Percentiles rank a stretch among this genome's conserved stretches.
These are phyloP conservation scores for Nakaseomyces nivariensis DNA, from an alignment of 1,139 yeast species.

Conservation along the genomic window DNA sequence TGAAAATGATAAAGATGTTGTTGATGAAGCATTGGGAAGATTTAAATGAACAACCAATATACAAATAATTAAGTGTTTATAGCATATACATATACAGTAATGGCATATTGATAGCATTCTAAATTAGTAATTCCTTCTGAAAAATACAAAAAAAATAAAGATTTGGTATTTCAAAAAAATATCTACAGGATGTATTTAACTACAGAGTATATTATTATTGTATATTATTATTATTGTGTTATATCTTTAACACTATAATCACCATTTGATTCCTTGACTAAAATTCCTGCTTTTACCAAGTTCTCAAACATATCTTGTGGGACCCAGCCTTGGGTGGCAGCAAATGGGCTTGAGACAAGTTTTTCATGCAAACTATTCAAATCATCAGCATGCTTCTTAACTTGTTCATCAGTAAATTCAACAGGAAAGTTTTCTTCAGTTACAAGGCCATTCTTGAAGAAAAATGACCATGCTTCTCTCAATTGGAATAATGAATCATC, in stretches of 20 bases:
- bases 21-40: conserved; percentile 29
- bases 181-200: background rate
- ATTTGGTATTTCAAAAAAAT: background rate
- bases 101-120: background rate
- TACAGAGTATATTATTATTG: too few species aligned
- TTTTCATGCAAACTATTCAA: conserved; percentile 61
- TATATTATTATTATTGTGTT: background rate
- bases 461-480: conserved; percentile 64
- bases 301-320: conserved; percentile 85
- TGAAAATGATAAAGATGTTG: conserved; percentile 28
- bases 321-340: conserved; percentile 90
- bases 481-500: conserved; percentile 65
- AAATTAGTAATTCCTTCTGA: background rate
- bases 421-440: conserved; percentile 45
- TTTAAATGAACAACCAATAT: conserved; percentile 12
- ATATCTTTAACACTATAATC: conserved; percentile 30
- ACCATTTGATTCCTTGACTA: conserved; percentile 40
- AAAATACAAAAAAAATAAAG: background rate
- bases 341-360: conserved; percentile 65
- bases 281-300: conserved; percentile 55
- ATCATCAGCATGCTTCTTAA: conserved; percentile 45
- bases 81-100: background rate
- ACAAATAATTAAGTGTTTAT: background rate
- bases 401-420: conserved; percentile 43
- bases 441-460: conserved; percentile 52